A percentile compares a stretch with the other conserved stretches of the same genome.
Conservation (phyloP, 2,329 filamentous ascomycete genomes). For the Colletotrichum musicola region DNA sequence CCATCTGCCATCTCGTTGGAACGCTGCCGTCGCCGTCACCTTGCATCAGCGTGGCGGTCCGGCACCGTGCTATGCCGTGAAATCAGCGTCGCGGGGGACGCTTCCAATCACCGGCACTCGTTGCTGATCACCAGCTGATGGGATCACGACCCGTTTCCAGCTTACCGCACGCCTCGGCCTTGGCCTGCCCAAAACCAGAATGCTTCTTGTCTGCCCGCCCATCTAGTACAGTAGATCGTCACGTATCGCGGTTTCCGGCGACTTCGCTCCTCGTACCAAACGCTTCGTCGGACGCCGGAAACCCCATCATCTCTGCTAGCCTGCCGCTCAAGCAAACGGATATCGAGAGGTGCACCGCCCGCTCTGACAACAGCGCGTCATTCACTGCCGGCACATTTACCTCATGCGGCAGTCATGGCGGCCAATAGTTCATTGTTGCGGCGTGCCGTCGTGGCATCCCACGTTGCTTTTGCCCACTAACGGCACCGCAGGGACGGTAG, state of each 20-base stretch:
- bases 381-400: conserved; percentile 33
- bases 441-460: conserved; percentile 32
- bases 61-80: conserved; percentile 23
- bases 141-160: conserved; percentile 13
- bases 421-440: conserved; percentile 37
- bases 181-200: conserved; percentile 16
- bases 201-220: neutral
- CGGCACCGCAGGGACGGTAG: conserved; percentile 33
- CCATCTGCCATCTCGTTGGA: conserved; percentile 35
- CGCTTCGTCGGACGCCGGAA: conserved; percentile 3
- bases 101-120: conserved; percentile 15
- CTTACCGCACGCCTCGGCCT: conserved; percentile 6
- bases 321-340: conserved; percentile 9
- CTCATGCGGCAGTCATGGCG: conserved; percentile 36
- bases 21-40: conserved; percentile 26
- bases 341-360: conserved; percentile 34
- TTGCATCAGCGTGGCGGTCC: conserved; percentile 28
- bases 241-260: conserved; percentile 5
- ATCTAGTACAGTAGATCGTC: neutral
- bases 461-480: conserved; percentile 38
- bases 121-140: conserved; percentile 21
- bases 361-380: conserved; percentile 32
- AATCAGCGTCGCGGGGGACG: conserved; percentile 6
- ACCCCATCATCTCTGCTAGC: conserved; percentile 4
- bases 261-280: neutral